Evolutionary conservation across 306 rosid species (phyloP), one percentile per base, ranked within the genome.

Genomic region (Quercus berberidifolia): DNA sequence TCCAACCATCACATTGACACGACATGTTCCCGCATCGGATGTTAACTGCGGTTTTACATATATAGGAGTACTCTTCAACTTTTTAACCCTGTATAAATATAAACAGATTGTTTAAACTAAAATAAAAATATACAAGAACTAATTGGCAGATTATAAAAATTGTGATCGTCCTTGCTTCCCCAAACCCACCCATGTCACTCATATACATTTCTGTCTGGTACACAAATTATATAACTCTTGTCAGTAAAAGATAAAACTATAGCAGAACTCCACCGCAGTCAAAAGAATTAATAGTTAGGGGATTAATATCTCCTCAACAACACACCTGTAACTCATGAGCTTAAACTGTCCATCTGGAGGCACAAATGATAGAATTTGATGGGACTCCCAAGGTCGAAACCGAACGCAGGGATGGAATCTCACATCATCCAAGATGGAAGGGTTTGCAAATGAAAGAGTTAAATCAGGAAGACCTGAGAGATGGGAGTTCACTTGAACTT

Each of bases 321-420:
- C 74, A 4, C 76, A 95, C 99, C 99, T 95, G 89, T 93, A 95
- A 86, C 90, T 90, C 98, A 93, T 83, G 30, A 95, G 94, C 88
- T 95, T 93, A 84, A 95, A 95, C 84, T 89, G 92, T 76, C 99
- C 97, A 71, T 95, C 98, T 65, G 98, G 97, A 77, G 99, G 99
- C 83, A 95, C 98, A 77, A 95, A 95, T 4, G 99, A 95, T 76
- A 95, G 89, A 88, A 89, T 77, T 79, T 93, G 99, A 86, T 89
- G 78, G 71, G 94, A 87, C 69, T 95, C 98, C 98, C 99, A 93
- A 28, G 97, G 96, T 51, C 91, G 94, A 88, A 83, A 92, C 57
- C 94, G 89, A 79, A 95, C 89, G 74, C 98, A 90, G 8, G 94
- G 97, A 85, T 95, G 99, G 76, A 95, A 95, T 87, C 98, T 90